These are phyloP conservation scores for Tripidium arundinaceum DNA, from an alignment of 202 grass and related monocot species.

Conservation along the genomic window DNA sequence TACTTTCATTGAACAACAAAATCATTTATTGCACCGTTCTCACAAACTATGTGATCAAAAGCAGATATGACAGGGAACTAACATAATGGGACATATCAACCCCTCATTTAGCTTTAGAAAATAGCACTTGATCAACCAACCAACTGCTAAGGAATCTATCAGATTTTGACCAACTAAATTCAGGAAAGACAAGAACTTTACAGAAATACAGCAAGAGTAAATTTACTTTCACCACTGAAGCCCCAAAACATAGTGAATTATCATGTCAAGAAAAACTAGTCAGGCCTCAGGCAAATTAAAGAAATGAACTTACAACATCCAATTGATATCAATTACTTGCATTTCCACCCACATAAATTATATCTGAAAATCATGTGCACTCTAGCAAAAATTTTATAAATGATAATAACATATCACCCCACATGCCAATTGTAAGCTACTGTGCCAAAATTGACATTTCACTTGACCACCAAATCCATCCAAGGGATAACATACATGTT, in stretches of 20 bases:
- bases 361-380: background rate
- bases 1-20: background rate
- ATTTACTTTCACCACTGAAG: background rate
- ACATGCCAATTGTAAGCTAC: background rate
- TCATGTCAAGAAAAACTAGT: background rate
- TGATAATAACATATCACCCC: background rate
- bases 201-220: background rate
- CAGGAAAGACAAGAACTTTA: background rate
- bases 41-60: background rate
- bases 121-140: background rate
- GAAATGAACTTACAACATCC: background rate
- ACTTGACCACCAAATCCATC: background rate
- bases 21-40: background rate
- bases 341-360: background rate
- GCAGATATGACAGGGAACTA: background rate
- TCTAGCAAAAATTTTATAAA: background rate
- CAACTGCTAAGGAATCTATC: background rate
- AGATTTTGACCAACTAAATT: background rate
- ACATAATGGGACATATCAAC: background rate
- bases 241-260: background rate
- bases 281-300: background rate
- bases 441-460: background rate
- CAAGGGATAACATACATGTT: background rate
- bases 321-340: background rate
- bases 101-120: slow-evolving; percentile 1